Percentiles rank a stretch among this genome's conserved stretches.
Conservation (phyloP, 495 filamentous ascomycete species). For the Achaetomiella virescens region DNA sequence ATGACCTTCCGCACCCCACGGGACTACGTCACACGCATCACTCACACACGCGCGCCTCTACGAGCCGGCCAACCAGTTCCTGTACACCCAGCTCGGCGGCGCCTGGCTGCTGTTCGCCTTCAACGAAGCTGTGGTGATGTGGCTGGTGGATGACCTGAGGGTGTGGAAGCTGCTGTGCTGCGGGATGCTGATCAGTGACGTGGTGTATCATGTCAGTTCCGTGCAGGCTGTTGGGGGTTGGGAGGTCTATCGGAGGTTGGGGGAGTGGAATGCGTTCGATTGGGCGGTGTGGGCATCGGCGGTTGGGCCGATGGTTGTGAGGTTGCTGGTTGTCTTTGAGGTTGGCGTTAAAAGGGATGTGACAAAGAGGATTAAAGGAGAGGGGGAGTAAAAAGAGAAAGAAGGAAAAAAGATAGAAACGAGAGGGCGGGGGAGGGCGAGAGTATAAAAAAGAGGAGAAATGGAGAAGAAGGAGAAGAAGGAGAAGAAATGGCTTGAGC, state of each 20-base stretch:
- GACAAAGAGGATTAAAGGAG: too few relatives aligned
- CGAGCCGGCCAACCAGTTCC: slow-evolving; percentile 13
- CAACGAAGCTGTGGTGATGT: slow-evolving; percentile 53
- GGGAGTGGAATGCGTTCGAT: slow-evolving; percentile 18
- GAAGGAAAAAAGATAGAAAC: too few relatives aligned
- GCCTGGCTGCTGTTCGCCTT: slow-evolving; percentile 50
- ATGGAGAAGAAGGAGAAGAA: too few relatives aligned
- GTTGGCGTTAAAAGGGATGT: slow-evolving; percentile 8
- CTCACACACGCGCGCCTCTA: slow-evolving; percentile 11
- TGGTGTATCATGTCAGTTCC: slow-evolving; percentile 9
- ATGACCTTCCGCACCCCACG: slow-evolving; percentile 41
- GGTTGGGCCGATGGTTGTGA: slow-evolving; percentile 7
- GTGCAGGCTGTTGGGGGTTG: slow-evolving; percentile 29
- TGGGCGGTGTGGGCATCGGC: slow-evolving; percentile 14
- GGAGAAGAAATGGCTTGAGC: too few relatives aligned
- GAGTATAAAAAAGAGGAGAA: too few relatives aligned
- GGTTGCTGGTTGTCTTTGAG: slow-evolving; percentile 17
- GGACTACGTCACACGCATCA: slow-evolving; percentile 27
- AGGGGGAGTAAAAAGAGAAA: neutral
- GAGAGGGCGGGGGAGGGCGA: too few relatives aligned
- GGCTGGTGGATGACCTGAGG: slow-evolving; percentile 41
- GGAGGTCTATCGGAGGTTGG: slow-evolving; percentile 8
- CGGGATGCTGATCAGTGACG: slow-evolving; percentile 28
- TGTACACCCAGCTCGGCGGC: slow-evolving; percentile 47
- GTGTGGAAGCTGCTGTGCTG: slow-evolving; percentile 43